Base-by-base conservation (phyloP, 2,329 filamentous ascomycete species). In the Nectriaceae sp. region DNA sequence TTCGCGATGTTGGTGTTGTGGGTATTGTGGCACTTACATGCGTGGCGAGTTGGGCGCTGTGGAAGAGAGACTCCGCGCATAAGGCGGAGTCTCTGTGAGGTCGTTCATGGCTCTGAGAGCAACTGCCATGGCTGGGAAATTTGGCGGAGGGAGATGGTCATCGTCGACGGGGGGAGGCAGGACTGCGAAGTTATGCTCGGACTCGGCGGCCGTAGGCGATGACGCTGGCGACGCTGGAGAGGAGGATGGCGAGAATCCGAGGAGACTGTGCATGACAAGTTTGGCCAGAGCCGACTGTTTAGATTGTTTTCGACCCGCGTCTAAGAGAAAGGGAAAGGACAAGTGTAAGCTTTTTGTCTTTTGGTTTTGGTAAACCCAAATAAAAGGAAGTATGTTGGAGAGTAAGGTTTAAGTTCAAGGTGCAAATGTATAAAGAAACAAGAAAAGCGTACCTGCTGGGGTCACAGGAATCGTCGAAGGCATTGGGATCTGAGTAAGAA, bases 41-140 rank as follows among this genome's bases (percentile, higher is more conserved):
- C 80, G 74, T 40, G 81, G 81, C 21, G 81, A 84, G 26, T 70
- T 77, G 33, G 80, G 79, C 13, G 80, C 80, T 33, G 81, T 84
- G 5, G 81, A 84, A 15, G 75, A 75, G 49, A 80, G 73, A 62
- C 80, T 84, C 53, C 77, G 75, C 46, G 78, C 74, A 56, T 80
- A 77, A 18, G 79, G 76, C 38, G 80, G 80, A 57, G 80, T 79
- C 44, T 79, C 78, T 44, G 74, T 73, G 55, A 72, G 60, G 51
- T 75, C 70, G 54, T 74, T 72, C 54, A 76, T 67, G 52, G 66
- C 70, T 52, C 68, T 69, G 40, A 76, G 52, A 21, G 73, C 72
- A 41, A 67, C 68, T 43, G 73, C 68, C 59, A 77, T 67, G 52
- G 70, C 70, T 18, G 69, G 63, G 29, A 65, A 51, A 44, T 65